Conservation (phyloP, 257 asterid species). For the Solanum verrucosum region DNA sequence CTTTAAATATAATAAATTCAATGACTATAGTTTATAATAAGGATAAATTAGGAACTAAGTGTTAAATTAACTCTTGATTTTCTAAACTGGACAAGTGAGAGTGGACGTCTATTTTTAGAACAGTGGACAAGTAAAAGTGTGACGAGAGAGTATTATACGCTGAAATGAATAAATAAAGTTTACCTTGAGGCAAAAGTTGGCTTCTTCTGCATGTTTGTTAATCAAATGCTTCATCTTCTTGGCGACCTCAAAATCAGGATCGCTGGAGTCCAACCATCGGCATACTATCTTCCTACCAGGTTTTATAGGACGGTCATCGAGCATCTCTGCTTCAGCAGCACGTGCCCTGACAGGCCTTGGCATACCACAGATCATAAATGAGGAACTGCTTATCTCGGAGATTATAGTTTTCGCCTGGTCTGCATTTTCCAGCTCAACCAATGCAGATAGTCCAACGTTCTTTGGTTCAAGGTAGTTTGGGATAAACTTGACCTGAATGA, state of each 20-base stretch:
- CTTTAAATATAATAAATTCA: background rate
- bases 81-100: background rate
- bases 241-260: slow-evolving; percentile 53
- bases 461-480: slow-evolving; percentile 40
- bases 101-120: background rate
- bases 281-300: slow-evolving; percentile 42
- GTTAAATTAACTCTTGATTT: background rate
- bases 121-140: background rate
- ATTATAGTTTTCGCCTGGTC: slow-evolving; percentile 39
- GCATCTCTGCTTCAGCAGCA: slow-evolving; percentile 54
- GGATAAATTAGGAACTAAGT: background rate
- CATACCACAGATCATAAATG: slow-evolving; percentile 78
- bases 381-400: slow-evolving; percentile 18
- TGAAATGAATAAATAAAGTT: background rate
- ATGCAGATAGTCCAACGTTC: slow-evolving; percentile 38
- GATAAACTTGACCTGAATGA: slow-evolving; percentile 44
- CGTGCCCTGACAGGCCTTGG: slow-evolving; percentile 77
- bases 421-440: slow-evolving; percentile 64
- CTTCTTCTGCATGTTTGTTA: slow-evolving; percentile 49
- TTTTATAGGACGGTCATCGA: slow-evolving; percentile 69
- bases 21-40: background rate
- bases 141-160: background rate
- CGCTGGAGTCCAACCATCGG: slow-evolving; percentile 52
- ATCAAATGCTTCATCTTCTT: slow-evolving; percentile 30
- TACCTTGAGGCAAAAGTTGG: slow-evolving; percentile 49